Base-by-base conservation (phyloP, 2,329 filamentous ascomycete genomes). In the Celoporthe dispersa region DNA sequence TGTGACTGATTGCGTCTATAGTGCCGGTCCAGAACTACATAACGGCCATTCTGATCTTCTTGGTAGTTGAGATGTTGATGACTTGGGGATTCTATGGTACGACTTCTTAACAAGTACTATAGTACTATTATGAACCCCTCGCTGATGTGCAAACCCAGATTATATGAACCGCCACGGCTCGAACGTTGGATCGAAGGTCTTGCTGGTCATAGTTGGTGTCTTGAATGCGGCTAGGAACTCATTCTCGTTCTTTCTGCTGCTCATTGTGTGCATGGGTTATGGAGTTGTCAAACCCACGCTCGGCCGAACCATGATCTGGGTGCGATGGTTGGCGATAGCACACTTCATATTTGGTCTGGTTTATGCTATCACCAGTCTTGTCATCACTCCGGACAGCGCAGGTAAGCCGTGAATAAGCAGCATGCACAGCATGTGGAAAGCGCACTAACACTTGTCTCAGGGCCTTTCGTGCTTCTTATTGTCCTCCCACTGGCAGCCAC, bases 191-290 rank as follows among this genome's bases (percentile, higher is more conserved):
- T 90, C 94, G 69, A 97, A 97, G 79, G 92, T 91, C 7, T 85
- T 98, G 69, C 92, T 99, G 82, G 90, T 98, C 25, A 83, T 98
- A 33, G 95, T 98, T n/a, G 94, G 94, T 51, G 86, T 98, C 33
- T 86, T 99, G 60, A 98, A 97, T 78, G 96, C 96, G 6, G 94
- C 91, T 68, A 89, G 96, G 73, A 99, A 98, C 81, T 98, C 95
- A 0, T 98, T 99, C 80, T 98, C 95, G 0, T 99, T 99, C 85
- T 99, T 99, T 85, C 85, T 99, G 64, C 87, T 99, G 11, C 90
- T 99, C 67, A 98, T 99, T 75, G 96, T 99, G 41, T 99, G 96
- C 81, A 99, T 99, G 96, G 96, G 96, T 41, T 99, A 99, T 76
- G 96, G 96, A 75, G 97, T 99, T 33, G 97, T 99, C 74, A 98